phyloP scores from a whole-genome alignment of 2,329 filamentous ascomycete species.

The Talaromyces funiculosus region DNA sequence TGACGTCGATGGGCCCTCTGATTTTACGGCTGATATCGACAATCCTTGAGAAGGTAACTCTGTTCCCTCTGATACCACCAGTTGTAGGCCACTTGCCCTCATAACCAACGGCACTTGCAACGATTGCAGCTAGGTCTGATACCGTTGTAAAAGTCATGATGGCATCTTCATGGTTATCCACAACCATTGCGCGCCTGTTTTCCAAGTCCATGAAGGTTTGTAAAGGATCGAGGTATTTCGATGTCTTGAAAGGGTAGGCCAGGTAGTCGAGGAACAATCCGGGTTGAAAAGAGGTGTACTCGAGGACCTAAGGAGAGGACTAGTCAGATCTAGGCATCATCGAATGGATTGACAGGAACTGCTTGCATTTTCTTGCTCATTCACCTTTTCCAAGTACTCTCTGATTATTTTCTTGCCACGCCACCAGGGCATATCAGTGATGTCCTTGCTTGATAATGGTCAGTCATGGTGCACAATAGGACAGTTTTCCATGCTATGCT shows the following conservation, averaged over 20 bases:
- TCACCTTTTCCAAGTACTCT: slow-evolving; percentile 2
- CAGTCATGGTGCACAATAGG: background rate
- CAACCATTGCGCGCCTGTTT: slow-evolving; percentile 2
- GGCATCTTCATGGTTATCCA: background rate
- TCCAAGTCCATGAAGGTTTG: slow-evolving; percentile 1
- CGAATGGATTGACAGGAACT: background rate
- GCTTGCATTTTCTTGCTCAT: background rate
- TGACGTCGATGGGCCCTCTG: background rate
- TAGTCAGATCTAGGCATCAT: background rate
- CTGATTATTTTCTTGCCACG: background rate
- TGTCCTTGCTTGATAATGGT: background rate
- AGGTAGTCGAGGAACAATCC: slow-evolving; percentile 9
- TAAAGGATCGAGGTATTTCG: slow-evolving; percentile 5
- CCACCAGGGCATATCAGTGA: background rate
- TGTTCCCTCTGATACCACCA: slow-evolving; percentile 5
- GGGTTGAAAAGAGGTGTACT: slow-evolving; percentile 11
- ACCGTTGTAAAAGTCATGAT: slow-evolving; percentile 4
- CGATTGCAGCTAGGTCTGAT: slow-evolving; percentile 1
- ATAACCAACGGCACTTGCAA: slow-evolving; percentile 5
- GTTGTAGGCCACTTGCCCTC: slow-evolving; percentile 9
- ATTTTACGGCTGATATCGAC: slow-evolving; percentile 3
- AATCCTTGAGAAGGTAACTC: background rate
- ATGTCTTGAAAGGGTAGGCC: slow-evolving; percentile 4
- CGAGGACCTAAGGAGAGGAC: background rate
- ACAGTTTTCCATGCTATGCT: background rate